Percentiles rank a stretch among this genome's conserved stretches.
These are phyloP conservation scores for Rhododendron molle DNA, from an alignment of 148 eudicot genomes.

Conservation along the genomic window DNA sequence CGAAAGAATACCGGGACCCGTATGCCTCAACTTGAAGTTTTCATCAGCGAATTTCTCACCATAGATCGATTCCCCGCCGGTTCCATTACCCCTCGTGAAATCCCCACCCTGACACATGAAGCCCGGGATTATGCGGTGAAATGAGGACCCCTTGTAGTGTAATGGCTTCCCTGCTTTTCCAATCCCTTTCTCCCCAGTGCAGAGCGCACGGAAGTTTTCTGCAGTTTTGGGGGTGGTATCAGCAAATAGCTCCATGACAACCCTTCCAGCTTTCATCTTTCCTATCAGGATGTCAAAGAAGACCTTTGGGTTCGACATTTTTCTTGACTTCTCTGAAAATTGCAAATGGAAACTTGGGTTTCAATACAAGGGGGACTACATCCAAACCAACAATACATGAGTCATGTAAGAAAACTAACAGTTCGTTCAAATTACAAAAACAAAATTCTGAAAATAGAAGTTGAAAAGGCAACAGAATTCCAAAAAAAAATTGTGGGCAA, in stretches of 20 bases:
- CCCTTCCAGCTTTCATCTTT: constrained; percentile 49
- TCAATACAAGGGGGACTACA: neutral
- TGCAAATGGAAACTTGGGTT: neutral
- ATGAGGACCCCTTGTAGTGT: constrained; percentile 77
- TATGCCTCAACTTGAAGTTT: constrained; percentile 57
- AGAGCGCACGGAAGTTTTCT: constrained; percentile 83
- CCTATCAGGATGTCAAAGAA: constrained; percentile 84
- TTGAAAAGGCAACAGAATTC: neutral
- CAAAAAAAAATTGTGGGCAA: neutral
- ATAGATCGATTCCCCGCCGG: constrained; percentile 87
- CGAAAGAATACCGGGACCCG: constrained; percentile 40
- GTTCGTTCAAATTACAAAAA: neutral
- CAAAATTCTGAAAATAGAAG: neutral
- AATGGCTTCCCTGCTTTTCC: constrained; percentile 65
- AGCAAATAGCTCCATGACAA: constrained; percentile 71
- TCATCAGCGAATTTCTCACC: constrained; percentile 69
- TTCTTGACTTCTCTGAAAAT: constrained; percentile 12
- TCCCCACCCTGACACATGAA: constrained; percentile 98
- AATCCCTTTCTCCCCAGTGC: constrained; percentile 89
- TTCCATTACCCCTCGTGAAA: constrained; percentile 81
- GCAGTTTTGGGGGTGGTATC: constrained; percentile 75
- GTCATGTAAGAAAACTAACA: neutral
- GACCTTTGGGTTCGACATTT: constrained; percentile 72
- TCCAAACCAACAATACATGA: neutral
- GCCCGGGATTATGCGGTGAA: constrained; percentile 75